phyloP scores from a whole-genome alignment of 306 rosid genomes.

The Argentina anserina region DNA sequence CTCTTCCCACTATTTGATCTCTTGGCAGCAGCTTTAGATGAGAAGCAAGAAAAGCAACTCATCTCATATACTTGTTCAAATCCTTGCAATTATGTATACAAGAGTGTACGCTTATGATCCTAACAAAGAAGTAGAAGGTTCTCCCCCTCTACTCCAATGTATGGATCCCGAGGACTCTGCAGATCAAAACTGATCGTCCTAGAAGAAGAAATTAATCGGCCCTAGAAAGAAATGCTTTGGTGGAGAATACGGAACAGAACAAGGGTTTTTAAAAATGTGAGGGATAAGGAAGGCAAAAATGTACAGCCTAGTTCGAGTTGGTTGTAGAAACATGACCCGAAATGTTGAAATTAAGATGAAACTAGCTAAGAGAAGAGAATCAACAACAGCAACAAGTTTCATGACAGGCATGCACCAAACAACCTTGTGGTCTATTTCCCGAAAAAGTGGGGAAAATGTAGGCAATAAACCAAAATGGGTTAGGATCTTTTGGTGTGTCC shows the following conservation, averaged over 20 bases:
- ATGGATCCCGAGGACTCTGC: background rate
- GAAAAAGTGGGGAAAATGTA: background rate
- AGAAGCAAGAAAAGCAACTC: slow-evolving; percentile 87
- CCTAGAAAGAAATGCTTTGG: background rate
- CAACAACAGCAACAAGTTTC: background rate
- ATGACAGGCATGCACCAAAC: background rate
- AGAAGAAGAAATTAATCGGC: background rate
- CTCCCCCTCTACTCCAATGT: background rate
- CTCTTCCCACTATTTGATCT: slow-evolving; percentile 29
- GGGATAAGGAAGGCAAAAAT: background rate
- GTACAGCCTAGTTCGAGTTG: background rate
- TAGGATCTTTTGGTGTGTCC: slow-evolving; percentile 33
- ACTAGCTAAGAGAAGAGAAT: background rate
- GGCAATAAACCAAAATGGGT: slow-evolving; percentile 31
- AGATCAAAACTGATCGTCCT: background rate
- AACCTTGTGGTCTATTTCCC: background rate
- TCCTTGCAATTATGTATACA: background rate
- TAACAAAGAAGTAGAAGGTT: background rate
- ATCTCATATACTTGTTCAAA: slow-evolving; percentile 26
- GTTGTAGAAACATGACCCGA: background rate
- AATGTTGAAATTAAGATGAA: background rate
- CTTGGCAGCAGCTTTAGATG: slow-evolving; percentile 39
- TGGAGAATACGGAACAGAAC: background rate
- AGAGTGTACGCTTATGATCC: background rate
- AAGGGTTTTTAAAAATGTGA: background rate